Evolutionary conservation across 208 protist species (phyloP).

Genomic region (Acanthamoeba culbertsoni): DNA sequence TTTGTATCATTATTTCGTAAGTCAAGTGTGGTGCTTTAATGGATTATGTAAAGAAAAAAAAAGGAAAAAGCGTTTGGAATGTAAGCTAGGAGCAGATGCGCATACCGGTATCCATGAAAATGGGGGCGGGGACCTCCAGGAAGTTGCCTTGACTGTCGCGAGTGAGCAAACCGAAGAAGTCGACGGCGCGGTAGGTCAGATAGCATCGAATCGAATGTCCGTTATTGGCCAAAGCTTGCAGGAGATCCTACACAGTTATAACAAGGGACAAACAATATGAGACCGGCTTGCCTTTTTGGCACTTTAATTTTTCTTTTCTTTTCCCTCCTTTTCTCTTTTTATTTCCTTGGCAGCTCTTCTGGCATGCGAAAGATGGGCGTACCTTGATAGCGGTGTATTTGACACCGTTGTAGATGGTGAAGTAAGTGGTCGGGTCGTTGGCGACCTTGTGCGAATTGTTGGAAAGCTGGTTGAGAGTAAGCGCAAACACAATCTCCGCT

Average conservation of each 20-base stretch:
- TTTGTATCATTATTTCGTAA: too few relatives aligned
- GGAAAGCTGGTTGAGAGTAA: constrained; percentile 55
- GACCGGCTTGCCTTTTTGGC: background rate
- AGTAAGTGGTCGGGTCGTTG: background rate
- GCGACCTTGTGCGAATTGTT: constrained; percentile 48
- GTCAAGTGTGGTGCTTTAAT: background rate
- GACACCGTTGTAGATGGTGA: background rate
- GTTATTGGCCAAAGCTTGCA: background rate
- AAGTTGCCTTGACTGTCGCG: background rate
- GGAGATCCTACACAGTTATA: background rate
- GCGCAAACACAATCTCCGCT: constrained; percentile 41
- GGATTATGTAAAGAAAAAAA: background rate
- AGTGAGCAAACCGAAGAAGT: constrained; percentile 56
- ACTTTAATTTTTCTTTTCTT: too few relatives aligned
- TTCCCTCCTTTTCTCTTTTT: too few relatives aligned
- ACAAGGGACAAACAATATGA: background rate
- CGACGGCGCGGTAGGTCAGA: constrained; percentile 48
- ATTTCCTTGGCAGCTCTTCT: too few relatives aligned
- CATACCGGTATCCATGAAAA: constrained; percentile 52
- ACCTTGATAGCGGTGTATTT: background rate
- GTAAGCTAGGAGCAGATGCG: too few relatives aligned
- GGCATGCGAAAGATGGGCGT: background rate
- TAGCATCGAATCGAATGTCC: constrained; percentile 42
- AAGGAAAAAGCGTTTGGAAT: too few relatives aligned
- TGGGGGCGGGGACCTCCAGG: constrained; percentile 23